Conservation (phyloP, 805 yeast genomes). For the Hanseniaspora osmophila region DNA sequence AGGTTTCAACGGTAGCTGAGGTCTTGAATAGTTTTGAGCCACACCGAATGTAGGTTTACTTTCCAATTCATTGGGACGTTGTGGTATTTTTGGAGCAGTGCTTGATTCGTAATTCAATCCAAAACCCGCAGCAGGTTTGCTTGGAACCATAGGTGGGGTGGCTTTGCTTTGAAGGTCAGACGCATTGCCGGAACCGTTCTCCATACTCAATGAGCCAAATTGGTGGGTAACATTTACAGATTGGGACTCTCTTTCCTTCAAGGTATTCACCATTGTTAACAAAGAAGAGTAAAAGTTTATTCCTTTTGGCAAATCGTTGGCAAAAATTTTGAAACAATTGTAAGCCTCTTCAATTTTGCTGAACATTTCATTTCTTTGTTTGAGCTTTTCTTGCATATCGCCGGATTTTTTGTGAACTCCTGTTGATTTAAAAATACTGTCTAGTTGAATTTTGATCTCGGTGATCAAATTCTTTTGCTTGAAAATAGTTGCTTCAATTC, state of each 20-base stretch:
- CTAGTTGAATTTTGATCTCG: slow-evolving; percentile 32
- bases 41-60: background rate
- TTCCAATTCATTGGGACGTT: background rate
- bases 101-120: background rate
- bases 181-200: too few species aligned
- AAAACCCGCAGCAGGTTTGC: too few species aligned
- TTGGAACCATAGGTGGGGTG: too few species aligned
- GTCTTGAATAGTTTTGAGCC: background rate
- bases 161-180: too few species aligned
- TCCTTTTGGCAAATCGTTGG: slow-evolving; percentile 49
- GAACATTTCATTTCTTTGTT: slow-evolving; percentile 23
- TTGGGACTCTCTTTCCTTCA: slow-evolving; percentile 14
- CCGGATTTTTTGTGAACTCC: slow-evolving; percentile 28
- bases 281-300: slow-evolving; percentile 43
- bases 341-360: slow-evolving; percentile 35
- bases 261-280: slow-evolving; percentile 15
- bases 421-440: slow-evolving; percentile 31
- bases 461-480: slow-evolving; percentile 45
- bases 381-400: slow-evolving; percentile 24
- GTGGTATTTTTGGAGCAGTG: background rate
- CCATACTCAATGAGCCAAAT: background rate
- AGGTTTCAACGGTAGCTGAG: slow-evolving; percentile 13
- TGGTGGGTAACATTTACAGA: slow-evolving; percentile 1
- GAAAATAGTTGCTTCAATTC: slow-evolving; percentile 54
- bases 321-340: slow-evolving; percentile 43